Conservation (phyloP, 164 flowering plant genomes). For the Berberis thunbergii region DNA sequence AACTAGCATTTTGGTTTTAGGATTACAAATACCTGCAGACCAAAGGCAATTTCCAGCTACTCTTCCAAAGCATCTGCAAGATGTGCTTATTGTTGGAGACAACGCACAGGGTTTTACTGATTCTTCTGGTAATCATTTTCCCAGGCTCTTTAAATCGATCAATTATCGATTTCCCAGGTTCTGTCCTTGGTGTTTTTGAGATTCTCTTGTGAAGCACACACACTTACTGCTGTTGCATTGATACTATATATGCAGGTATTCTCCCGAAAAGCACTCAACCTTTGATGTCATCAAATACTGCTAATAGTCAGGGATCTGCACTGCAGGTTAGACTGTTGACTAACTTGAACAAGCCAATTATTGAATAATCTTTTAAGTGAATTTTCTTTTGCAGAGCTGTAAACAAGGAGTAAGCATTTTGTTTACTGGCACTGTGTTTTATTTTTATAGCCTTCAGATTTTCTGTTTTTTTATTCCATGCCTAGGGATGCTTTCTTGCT, state of each 20-base stretch:
- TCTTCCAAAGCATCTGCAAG: constrained; percentile 79
- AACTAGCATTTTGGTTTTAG: constrained; percentile 24
- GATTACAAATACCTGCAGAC: constrained; percentile 65
- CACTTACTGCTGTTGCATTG: constrained; percentile 1
- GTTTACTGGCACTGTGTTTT: background rate
- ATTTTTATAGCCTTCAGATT: too few relatives aligned
- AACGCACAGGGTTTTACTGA: constrained; percentile 50
- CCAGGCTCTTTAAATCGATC: too few relatives aligned
- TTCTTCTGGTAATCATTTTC: constrained; percentile 45
- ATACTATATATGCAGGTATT: constrained; percentile 41
- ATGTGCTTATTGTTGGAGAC: constrained; percentile 60
- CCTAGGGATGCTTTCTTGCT: background rate
- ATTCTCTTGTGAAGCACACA: constrained; percentile 1
- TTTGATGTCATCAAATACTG: constrained; percentile 32
- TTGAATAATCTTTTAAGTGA: too few relatives aligned
- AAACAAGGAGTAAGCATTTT: background rate
- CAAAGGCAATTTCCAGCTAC: constrained; percentile 70
- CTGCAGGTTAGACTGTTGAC: constrained; percentile 54
- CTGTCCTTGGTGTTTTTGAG: background rate
- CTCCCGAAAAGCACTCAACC: constrained; percentile 55
- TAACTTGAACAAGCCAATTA: background rate
- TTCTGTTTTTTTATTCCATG: background rate
- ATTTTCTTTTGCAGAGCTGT: background rate
- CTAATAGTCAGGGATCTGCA: constrained; percentile 41
- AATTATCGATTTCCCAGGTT: constrained; percentile 7